phyloP scores from a whole-genome alignment of 75 land plant genomes.

The Azolla pinnata region DNA sequence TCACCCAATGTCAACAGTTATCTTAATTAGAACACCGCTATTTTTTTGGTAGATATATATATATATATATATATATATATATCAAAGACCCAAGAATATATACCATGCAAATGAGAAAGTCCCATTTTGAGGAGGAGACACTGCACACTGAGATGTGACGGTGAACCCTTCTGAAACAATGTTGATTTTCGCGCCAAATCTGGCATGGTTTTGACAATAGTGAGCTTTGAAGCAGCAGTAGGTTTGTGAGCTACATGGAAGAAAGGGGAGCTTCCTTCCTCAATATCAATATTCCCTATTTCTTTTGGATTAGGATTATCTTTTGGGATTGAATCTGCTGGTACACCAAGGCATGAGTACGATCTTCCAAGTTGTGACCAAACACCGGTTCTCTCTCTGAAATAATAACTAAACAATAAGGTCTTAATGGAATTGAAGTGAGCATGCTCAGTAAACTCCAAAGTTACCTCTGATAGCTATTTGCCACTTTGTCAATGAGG shows the following conservation, averaged over 20 bases:
- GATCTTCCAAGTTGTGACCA: slow-evolving; percentile 29
- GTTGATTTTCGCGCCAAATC: slow-evolving; percentile 4
- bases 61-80: neutral
- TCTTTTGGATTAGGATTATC: slow-evolving; percentile 17
- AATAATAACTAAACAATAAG: neutral
- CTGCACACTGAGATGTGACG: slow-evolving; percentile 8
- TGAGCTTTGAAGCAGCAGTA: neutral
- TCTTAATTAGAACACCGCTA: too few relatives aligned
- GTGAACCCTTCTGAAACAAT: neutral
- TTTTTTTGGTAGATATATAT: too few relatives aligned
- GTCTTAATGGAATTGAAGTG: neutral
- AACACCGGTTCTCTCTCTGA: slow-evolving; percentile 24
- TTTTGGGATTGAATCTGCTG: slow-evolving; percentile 11
- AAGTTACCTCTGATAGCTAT: slow-evolving; percentile 6
- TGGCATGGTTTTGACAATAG: neutral
- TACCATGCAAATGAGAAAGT: slow-evolving; percentile 21
- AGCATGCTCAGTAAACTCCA: neutral
- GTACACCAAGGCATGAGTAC: slow-evolving; percentile 24
- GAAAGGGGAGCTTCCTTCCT: neutral
- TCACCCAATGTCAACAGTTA: too few relatives aligned
- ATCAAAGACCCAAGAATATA: neutral
- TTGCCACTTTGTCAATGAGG: slow-evolving; percentile 12
- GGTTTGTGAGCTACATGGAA: neutral
- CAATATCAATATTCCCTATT: neutral
- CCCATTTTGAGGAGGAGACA: slow-evolving; percentile 30